Evolutionary conservation across 2,329 filamentous ascomycete genomes (phyloP).

Genomic region (Diaporthe helianthi): DNA sequence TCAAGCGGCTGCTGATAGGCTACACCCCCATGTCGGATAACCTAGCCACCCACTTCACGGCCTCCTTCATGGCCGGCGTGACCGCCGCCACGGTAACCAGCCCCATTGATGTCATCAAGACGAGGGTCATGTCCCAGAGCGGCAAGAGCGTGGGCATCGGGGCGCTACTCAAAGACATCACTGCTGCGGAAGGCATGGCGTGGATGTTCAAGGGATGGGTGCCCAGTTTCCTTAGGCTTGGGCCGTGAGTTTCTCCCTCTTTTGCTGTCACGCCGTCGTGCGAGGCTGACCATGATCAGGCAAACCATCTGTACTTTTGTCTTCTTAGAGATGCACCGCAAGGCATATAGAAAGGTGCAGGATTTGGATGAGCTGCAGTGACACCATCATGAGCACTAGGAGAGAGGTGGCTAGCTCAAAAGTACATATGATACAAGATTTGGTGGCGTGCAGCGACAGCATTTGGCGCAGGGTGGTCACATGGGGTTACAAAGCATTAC

Average conservation of each 20-base stretch:
- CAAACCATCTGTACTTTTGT: constrained; percentile 89
- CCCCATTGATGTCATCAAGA: constrained; percentile 90
- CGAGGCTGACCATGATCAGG: constrained; percentile 42
- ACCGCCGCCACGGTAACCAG: constrained; percentile 85
- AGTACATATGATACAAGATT: constrained; percentile 16
- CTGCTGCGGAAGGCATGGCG: constrained; percentile 71
- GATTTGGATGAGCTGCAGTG: constrained; percentile 47
- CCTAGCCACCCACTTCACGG: constrained; percentile 78
- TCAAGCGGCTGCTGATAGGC: constrained; percentile 74
- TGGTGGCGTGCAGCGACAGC: constrained; percentile 18
- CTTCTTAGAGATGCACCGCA: constrained; percentile 87
- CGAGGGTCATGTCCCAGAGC: constrained; percentile 78
- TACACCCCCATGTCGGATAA: constrained; percentile 73
- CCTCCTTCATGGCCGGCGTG: constrained; percentile 79
- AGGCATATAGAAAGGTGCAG: constrained; percentile 68
- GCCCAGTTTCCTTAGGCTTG: constrained; percentile 72
- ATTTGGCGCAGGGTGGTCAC: constrained; percentile 5
- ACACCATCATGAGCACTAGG: constrained; percentile 31
- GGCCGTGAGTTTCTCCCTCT: constrained; percentile 59
- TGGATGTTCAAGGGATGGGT: constrained; percentile 95
- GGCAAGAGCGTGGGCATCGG: constrained; percentile 58
- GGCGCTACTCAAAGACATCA: constrained; percentile 70
- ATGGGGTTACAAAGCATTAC: constrained; percentile 18
- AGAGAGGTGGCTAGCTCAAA: not conserved
- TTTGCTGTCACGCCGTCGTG: no score